A percentile compares a stretch with the other conserved stretches of the same genome.
These are phyloP conservation scores for Nakaseomyces sp. DNA, from an alignment of 1,139 yeast genomes.

Conservation along the genomic window DNA sequence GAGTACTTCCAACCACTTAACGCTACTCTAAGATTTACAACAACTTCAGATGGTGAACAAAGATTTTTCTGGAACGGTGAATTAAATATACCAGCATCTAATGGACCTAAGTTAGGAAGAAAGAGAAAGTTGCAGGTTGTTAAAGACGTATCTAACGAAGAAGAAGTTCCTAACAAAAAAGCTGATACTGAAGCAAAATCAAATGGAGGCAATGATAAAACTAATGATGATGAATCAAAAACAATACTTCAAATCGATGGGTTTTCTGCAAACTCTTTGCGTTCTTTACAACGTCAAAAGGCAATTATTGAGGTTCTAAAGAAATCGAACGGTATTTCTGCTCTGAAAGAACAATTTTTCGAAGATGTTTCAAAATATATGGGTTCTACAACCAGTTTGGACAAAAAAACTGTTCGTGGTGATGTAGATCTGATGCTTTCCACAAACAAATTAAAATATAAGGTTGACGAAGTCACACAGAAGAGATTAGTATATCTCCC, in stretches of 20 bases:
- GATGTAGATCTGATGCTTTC: conserved; percentile 25
- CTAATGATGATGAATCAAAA: conserved; percentile 4
- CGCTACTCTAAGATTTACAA: conserved; percentile 25
- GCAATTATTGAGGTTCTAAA: conserved; percentile 26
- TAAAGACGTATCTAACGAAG: not conserved
- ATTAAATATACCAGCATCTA: conserved; percentile 16
- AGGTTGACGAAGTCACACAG: conserved; percentile 17
- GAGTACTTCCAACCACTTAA: conserved; percentile 24
- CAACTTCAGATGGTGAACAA: conserved; percentile 15
- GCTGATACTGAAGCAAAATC: not conserved
- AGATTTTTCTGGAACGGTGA: conserved; percentile 31
- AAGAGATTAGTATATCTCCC: conserved; percentile 23
- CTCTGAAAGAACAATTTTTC: conserved; percentile 25
- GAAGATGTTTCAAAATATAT: conserved; percentile 26
- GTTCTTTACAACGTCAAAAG: conserved; percentile 29
- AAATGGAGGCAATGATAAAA: not conserved
- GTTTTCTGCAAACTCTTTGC: conserved; percentile 27
- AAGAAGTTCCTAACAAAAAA: conserved; percentile 1
- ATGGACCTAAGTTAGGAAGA: conserved; percentile 18
- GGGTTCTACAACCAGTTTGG: conserved; percentile 26
- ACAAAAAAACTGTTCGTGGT: conserved; percentile 29
- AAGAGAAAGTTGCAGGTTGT: conserved; percentile 14
- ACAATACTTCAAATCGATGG: conserved; percentile 22
- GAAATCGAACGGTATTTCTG: conserved; percentile 26
- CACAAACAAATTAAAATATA: conserved; percentile 18